Evolutionary conservation across 768 basidiomycete genomes (phyloP), one percentile per base, ranked within the genome.

Genomic region (Gyrodon lividus): DNA sequence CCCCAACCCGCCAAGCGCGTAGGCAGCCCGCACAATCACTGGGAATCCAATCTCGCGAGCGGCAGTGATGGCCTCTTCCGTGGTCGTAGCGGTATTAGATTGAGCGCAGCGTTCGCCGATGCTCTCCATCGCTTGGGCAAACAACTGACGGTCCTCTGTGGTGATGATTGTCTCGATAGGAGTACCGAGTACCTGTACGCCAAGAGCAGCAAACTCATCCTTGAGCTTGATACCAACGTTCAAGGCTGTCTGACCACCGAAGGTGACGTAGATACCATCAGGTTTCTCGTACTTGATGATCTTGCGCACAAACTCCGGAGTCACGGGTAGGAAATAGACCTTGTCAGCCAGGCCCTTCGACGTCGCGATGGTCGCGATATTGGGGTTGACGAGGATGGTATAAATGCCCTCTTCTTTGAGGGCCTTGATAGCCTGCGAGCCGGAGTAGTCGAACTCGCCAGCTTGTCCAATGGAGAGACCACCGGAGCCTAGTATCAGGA

Each of bases 361-460:
- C 1, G 94, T 97, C 40, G 94, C 94, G 60, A 98, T 99, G 34
- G 97, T 99, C 19, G 97, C 97, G 60, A 99, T 99, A 72, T 99
- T 99, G 23, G 97, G 96, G 72, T 98, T 98, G 61, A 99, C 83
- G 69, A 99, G 85, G 71, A 99, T 93, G 52, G 97, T 99, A 73
- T 97, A 98, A 65, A 99, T 98, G 30, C 97, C 97, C 68, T 98
- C 97, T 67, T 92, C 92, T 74, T 98, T 98, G 59, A 99, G 80
- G 9, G 97, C 97, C 73, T 99, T 99, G 80, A 99, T 96, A 12
- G 97, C 96, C 69, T 99, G 97, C 34, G 93, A 96, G 56, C 97
- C 97, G 0, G 97, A 98, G 74, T 99, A 99, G 73, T 99, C 97
- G 72, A 99, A 99, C 71, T 99, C 97, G 59, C 97, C 97, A 0